Conservation (phyloP, 78 protist genomes). For the Dictyostelium firmibasis region DNA sequence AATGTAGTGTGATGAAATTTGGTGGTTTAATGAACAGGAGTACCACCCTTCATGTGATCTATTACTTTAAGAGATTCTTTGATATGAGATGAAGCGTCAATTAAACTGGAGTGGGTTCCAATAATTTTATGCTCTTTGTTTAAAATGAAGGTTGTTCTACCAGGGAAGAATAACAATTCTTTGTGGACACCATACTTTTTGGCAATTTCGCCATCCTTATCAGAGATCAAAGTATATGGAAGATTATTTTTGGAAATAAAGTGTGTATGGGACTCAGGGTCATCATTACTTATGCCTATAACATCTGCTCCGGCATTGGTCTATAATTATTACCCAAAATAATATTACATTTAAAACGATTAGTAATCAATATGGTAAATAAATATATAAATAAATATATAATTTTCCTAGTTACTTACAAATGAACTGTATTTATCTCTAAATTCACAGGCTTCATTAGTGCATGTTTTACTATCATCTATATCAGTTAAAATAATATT, state of each 20-base stretch:
- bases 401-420: too few species aligned
- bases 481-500: too few species aligned
- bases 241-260: constrained; percentile 28
- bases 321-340: neutral
- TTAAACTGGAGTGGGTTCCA: neutral
- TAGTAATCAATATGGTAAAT: too few species aligned
- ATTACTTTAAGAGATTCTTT: constrained; percentile 30
- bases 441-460: constrained; percentile 31
- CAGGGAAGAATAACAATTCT: constrained; percentile 36
- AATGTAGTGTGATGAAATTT: too few species aligned
- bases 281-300: constrained; percentile 53
- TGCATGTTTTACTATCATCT: neutral
- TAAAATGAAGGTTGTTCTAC: constrained; percentile 59
- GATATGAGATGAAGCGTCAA: constrained; percentile 41
- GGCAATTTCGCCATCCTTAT: constrained; percentile 9
- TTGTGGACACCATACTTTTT: constrained; percentile 34
- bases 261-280: constrained; percentile 16
- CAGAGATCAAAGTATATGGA: constrained; percentile 52
- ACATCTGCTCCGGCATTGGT: constrained; percentile 22
- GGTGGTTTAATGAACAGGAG: neutral
- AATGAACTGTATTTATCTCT: constrained; percentile 56
- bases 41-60: neutral
- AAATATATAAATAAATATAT: too few species aligned
- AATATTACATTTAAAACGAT: too few species aligned
- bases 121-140: constrained; percentile 43